Conservation (phyloP, 768 basidiomycete species). For the Pleurotus eryngii region DNA sequence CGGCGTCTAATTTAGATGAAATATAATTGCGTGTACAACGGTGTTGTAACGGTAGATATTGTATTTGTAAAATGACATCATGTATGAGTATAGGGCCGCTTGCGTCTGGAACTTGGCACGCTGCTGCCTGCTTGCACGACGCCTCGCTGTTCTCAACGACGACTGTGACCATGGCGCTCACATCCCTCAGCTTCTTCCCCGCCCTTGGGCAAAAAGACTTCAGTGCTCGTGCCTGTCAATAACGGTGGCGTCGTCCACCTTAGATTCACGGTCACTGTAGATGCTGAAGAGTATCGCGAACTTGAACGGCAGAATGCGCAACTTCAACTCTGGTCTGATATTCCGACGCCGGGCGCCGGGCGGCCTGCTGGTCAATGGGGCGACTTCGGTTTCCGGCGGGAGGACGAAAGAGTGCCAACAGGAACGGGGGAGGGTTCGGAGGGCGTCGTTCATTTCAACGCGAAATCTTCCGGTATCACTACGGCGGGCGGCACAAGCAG, state of each 20-base stretch:
- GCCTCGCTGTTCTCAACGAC: not conserved
- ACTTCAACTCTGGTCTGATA: constrained; percentile 44
- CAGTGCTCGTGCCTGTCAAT: constrained; percentile 19
- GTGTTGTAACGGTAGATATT: too few relatives aligned
- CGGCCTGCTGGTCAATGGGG: constrained; percentile 27
- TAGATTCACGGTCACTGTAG: constrained; percentile 34
- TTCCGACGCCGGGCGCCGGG: constrained; percentile 19
- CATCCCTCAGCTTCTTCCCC: constrained; percentile 37
- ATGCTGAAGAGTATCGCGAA: constrained; percentile 21
- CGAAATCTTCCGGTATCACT: not conserved
- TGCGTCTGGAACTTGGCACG: not conserved
- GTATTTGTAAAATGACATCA: constrained; percentile 11
- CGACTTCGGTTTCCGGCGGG: constrained; percentile 12
- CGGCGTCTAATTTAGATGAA: too few relatives aligned
- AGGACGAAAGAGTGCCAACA: not conserved
- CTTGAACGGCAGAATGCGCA: constrained; percentile 26
- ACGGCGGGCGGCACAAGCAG: not conserved
- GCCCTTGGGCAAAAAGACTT: constrained; percentile 30
- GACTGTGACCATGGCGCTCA: constrained; percentile 11
- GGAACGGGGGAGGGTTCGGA: not conserved
- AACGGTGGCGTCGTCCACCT: constrained; percentile 20
- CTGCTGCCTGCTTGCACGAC: not conserved
- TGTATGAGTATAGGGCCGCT: not conserved
- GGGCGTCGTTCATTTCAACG: not conserved
- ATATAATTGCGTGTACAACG: too few relatives aligned